Evolutionary conservation across 495 filamentous ascomycete species (phyloP).

Genomic region (Annulohypoxylon stygium): DNA sequence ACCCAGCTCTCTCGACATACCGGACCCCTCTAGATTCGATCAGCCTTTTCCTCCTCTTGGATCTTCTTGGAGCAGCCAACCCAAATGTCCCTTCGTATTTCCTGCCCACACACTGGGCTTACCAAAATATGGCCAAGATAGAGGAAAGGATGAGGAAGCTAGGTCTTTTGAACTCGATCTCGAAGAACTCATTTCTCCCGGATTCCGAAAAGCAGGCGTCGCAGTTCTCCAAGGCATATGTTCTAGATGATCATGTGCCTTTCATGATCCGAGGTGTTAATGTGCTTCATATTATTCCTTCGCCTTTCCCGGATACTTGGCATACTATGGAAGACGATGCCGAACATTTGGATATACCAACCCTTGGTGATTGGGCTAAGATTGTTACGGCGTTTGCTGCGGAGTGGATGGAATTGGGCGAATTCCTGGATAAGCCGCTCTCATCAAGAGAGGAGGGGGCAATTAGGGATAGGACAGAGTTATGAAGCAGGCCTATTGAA

Average conservation of each 20-base stretch:
- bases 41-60: conserved; percentile 85
- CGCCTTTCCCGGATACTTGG: conserved; percentile 83
- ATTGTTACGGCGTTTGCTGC: conserved; percentile 82
- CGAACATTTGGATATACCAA: conserved; percentile 80
- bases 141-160: conserved; percentile 76
- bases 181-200: conserved; percentile 57
- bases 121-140: conserved; percentile 74
- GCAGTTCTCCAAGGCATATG: conserved; percentile 58
- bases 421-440: conserved; percentile 33
- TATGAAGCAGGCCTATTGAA: conserved; percentile 21
- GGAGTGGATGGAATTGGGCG: conserved; percentile 79
- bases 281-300: conserved; percentile 85
- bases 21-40: conserved; percentile 79
- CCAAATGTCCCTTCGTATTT: conserved; percentile 85
- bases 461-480: conserved; percentile 32
- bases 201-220: conserved; percentile 66
- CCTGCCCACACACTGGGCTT: conserved; percentile 90
- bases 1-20: conserved; percentile 78
- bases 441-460: conserved; percentile 32
- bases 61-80: conserved; percentile 78
- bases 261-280: conserved; percentile 85
- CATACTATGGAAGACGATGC: conserved; percentile 85
- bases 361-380: conserved; percentile 85
- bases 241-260: conserved; percentile 86
- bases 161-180: conserved; percentile 53